A percentile compares a stretch with the other conserved stretches of the same genome.
Conservation (phyloP, 805 yeast species). For the Hanseniaspora lindneri region DNA sequence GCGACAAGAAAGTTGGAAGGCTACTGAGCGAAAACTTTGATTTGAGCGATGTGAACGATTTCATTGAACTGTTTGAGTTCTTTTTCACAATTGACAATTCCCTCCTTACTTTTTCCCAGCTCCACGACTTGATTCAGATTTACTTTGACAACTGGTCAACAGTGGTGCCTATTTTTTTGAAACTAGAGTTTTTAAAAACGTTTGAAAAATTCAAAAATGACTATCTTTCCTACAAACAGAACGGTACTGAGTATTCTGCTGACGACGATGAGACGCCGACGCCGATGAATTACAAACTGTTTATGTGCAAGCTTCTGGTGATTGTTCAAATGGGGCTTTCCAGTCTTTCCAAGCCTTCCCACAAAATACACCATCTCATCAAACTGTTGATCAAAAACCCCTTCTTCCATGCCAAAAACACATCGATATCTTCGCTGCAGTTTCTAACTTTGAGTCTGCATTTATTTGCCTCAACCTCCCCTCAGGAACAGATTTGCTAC, state of each 20-base stretch:
- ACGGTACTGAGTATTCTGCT: not conserved
- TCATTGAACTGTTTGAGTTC: constrained; percentile 20
- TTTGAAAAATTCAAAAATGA: constrained; percentile 30
- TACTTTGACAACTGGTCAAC: constrained; percentile 73
- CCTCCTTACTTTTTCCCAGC: constrained; percentile 20
- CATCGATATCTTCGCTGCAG: constrained; percentile 60
- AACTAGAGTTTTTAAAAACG: constrained; percentile 51
- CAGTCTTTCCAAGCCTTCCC: constrained; percentile 26
- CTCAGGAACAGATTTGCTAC: constrained; percentile 57
- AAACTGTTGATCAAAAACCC: constrained; percentile 54
- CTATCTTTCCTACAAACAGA: not conserved
- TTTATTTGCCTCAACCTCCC: constrained; percentile 58
- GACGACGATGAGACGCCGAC: constrained; percentile 16
- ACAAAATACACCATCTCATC: constrained; percentile 43
- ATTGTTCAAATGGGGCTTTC: constrained; percentile 28
- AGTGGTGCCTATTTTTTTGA: constrained; percentile 56
- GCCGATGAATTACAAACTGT: constrained; percentile 25
- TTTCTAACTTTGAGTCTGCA: constrained; percentile 55
- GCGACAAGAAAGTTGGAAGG: constrained; percentile 5
- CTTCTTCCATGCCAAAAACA: constrained; percentile 42
- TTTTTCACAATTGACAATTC: constrained; percentile 21
- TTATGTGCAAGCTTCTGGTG: constrained; percentile 23
- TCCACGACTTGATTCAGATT: constrained; percentile 55
- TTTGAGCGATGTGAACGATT: constrained; percentile 25
- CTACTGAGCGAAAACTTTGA: constrained; percentile 17